Conservation (phyloP, 768 basidiomycete species). For the Pisolithus sp. region DNA sequence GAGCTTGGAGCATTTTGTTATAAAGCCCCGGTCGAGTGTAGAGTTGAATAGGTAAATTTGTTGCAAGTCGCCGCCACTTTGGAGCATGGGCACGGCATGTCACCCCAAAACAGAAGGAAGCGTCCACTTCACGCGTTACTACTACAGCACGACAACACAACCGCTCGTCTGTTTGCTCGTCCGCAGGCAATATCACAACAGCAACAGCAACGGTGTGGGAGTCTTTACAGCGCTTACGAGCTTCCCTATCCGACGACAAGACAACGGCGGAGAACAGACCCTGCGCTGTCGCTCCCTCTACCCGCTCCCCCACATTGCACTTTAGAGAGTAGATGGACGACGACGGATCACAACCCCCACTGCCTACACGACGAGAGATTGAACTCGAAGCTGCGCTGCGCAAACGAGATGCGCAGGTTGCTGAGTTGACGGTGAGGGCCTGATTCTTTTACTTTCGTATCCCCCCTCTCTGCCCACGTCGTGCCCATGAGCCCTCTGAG, state of each 20-base stretch:
- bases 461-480: slow-evolving; percentile 1
- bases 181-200: background rate
- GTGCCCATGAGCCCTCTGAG: slow-evolving; percentile 1
- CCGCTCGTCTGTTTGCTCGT: background rate
- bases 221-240: background rate
- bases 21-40: too few species aligned
- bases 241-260: background rate
- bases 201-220: background rate
- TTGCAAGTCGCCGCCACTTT: too few species aligned
- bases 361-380: slow-evolving; percentile 70
- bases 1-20: too few species aligned
- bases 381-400: slow-evolving; percentile 77
- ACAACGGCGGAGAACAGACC: slow-evolving; percentile 1
- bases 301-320: background rate
- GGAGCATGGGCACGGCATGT: too few species aligned
- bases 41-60: too few species aligned
- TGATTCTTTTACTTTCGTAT: slow-evolving; percentile 1
- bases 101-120: background rate
- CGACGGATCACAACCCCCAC: slow-evolving; percentile 30
- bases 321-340: background rate
- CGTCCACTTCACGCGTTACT: background rate
- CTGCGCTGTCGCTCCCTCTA: background rate
- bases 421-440: slow-evolving; percentile 61
- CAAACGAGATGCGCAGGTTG: slow-evolving; percentile 65
- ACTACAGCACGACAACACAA: background rate